Evolutionary conservation across 2,329 filamentous ascomycete species (phyloP).

Genomic region (Diaporthe sp.): DNA sequence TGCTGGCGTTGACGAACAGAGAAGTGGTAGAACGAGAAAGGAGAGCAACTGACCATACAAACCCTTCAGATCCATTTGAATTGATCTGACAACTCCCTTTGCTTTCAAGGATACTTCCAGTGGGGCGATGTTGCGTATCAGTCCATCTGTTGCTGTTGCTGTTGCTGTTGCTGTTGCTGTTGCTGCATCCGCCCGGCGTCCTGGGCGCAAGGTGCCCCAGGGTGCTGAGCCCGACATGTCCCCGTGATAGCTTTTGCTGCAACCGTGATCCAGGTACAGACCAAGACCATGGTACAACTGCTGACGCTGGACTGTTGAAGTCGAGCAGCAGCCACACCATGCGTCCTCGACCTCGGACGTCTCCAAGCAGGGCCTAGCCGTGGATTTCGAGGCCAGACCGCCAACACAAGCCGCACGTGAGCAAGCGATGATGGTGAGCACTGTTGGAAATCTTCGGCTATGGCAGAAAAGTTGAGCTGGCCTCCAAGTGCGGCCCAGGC

Average conservation of each 20-base stretch:
- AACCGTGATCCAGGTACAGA: not conserved
- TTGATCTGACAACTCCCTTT: too few relatives aligned
- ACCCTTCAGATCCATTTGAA: not conserved
- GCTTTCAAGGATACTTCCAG: too few relatives aligned
- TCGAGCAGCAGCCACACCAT: not conserved
- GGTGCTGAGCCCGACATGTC: not conserved
- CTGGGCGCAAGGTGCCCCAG: not conserved
- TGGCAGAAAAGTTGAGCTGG: not conserved
- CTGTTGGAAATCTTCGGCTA: too few relatives aligned
- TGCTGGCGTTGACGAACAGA: not conserved
- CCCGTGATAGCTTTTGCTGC: not conserved
- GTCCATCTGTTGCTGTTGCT: not conserved
- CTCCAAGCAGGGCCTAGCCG: not conserved
- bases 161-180: not conserved
- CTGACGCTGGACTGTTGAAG: not conserved
- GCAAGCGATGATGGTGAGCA: not conserved
- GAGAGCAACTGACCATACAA: constrained; percentile 14
- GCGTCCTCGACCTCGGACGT: not conserved
- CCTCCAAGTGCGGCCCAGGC: too few relatives aligned
- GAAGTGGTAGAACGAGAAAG: not conserved
- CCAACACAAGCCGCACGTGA: not conserved
- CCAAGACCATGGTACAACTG: not conserved
- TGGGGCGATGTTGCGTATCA: not conserved
- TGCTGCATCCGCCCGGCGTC: not conserved
- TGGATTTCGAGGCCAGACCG: not conserved